Evolutionary conservation across 768 basidiomycete genomes (phyloP).

Genomic region (Infundibulicybe gibba): DNA sequence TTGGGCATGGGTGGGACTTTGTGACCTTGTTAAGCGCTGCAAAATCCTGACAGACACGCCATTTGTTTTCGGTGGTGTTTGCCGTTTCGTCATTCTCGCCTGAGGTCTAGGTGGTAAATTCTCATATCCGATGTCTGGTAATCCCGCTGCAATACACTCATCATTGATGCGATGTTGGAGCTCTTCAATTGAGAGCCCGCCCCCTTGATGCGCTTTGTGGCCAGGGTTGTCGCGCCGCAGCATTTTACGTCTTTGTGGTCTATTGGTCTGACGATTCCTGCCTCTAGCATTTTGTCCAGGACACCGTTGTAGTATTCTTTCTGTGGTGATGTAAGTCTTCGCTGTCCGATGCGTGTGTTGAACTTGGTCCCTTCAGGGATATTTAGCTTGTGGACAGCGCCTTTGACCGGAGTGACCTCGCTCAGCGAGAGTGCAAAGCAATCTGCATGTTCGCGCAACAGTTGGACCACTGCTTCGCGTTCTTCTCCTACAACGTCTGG

Average conservation of each 20-base stretch:
- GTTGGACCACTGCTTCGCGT: not conserved
- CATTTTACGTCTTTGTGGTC: conserved; percentile 5
- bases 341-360: conserved; percentile 21
- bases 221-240: conserved; percentile 18
- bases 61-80: conserved; percentile 13
- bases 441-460: not conserved
- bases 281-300: conserved; percentile 28
- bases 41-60: conserved; percentile 34
- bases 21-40: conserved; percentile 22
- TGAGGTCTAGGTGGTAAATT: conserved; percentile 14
- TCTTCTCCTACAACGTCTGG: not conserved
- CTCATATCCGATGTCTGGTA: conserved; percentile 21
- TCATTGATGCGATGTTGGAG: conserved; percentile 20
- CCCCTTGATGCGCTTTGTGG: conserved; percentile 27
- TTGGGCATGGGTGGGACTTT: conserved; percentile 22
- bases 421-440: not conserved
- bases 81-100: not conserved
- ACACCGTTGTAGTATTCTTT: conserved; percentile 17
- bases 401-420: not conserved
- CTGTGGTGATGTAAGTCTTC: conserved; percentile 24
- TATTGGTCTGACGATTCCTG: conserved; percentile 27
- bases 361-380: conserved; percentile 23
- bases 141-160: no score
- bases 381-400: conserved; percentile 27
- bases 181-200: conserved; percentile 24